A percentile compares a stretch with the other conserved stretches of the same genome.
Evolutionary conservation across 768 basidiomycete species (phyloP).

Genomic region (Hydnum rufescens): DNA sequence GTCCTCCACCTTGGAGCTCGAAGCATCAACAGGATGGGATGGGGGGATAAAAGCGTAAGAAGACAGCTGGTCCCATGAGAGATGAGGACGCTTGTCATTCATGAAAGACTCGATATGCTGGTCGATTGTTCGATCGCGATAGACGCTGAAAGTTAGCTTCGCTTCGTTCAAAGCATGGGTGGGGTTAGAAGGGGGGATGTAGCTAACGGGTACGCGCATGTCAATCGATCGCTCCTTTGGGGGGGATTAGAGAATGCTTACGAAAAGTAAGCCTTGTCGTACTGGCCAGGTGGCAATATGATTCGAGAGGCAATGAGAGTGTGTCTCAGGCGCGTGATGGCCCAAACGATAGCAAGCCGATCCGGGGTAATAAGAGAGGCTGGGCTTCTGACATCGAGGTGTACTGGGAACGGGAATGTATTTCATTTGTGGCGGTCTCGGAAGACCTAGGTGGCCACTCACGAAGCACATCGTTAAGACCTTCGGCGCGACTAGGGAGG

Average conservation of each 20-base stretch:
- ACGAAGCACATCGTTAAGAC: constrained; percentile 73
- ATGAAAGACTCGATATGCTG: no score
- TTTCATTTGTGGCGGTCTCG: constrained; percentile 18
- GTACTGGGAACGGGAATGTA: constrained; percentile 27
- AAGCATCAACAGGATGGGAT: no score
- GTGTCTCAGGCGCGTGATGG: constrained; percentile 48
- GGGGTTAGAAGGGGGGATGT: background rate
- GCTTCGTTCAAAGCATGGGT: background rate
- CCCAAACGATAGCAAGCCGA: constrained; percentile 40
- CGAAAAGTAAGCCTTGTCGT: background rate
- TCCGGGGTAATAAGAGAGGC: constrained; percentile 22
- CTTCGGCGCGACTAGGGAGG: constrained; percentile 53
- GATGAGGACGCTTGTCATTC: no score
- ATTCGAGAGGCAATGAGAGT: constrained; percentile 48
- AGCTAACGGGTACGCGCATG: background rate
- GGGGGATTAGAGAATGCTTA: background rate
- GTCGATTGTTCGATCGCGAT: no score
- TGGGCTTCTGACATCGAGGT: constrained; percentile 42
- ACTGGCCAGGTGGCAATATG: constrained; percentile 4
- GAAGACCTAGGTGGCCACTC: background rate
- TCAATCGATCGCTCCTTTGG: background rate
- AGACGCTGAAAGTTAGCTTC: no score
- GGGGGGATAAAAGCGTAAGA: constrained; percentile 32
- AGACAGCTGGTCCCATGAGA: constrained; percentile 73
- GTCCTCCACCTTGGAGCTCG: constrained; percentile 18